These are phyloP conservation scores for Heliamphora pulchella DNA, from an alignment of 179 eudicot species.

Conservation along the genomic window DNA sequence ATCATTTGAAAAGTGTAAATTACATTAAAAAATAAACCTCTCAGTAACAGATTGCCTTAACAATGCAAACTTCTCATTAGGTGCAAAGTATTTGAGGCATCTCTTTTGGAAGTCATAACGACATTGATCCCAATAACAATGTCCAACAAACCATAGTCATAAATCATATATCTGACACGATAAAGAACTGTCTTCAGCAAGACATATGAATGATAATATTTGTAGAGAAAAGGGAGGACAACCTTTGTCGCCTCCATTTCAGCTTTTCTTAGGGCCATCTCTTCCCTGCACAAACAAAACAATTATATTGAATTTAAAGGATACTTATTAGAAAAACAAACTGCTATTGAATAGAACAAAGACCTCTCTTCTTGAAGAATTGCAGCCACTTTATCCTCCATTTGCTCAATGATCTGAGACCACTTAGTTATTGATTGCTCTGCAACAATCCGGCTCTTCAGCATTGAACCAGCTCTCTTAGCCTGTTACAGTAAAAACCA, in stretches of 20 bases:
- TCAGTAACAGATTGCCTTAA: background rate
- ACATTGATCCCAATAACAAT: slow-evolving; percentile 1
- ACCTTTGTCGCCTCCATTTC: slow-evolving; percentile 99
- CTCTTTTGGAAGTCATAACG: background rate
- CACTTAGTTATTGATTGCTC: slow-evolving; percentile 79
- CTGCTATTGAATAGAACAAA: background rate
- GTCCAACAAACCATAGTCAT: background rate
- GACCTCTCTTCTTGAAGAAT: slow-evolving; percentile 80
- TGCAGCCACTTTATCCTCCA: slow-evolving; percentile 82
- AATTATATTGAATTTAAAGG: background rate
- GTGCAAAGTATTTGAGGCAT: background rate
- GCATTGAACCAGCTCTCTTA: slow-evolving; percentile 82
- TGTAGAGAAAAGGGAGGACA: slow-evolving; percentile 2
- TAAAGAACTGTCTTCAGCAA: background rate
- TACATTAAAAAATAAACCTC: background rate
- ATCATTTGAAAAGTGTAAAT: slow-evolving; percentile 8
- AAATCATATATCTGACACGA: background rate
- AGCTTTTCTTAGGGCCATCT: slow-evolving; percentile 89
- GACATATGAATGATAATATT: background rate
- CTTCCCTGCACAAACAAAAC: slow-evolving; percentile 47
- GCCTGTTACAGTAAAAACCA: slow-evolving; percentile 29
- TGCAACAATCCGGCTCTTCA: slow-evolving; percentile 82
- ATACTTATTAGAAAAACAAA: background rate
- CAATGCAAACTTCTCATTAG: background rate
- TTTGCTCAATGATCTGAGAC: slow-evolving; percentile 69